Conservation (phyloP, 441 rosid genomes). For the Raphanus hybrid region DNA sequence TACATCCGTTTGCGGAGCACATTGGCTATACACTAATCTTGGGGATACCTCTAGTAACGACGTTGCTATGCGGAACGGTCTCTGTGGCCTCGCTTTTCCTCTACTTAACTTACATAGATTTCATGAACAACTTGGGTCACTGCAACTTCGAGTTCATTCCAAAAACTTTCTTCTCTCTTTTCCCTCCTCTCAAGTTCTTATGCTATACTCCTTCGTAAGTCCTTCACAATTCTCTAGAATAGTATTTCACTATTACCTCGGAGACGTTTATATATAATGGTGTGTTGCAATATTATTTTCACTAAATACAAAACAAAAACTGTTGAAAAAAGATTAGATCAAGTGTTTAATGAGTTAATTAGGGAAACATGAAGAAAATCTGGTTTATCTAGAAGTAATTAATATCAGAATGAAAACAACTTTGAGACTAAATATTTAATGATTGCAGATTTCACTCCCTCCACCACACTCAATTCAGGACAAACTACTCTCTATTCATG, state of each 20-base stretch:
- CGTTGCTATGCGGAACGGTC: conserved; percentile 33
- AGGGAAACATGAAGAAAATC: too few species aligned
- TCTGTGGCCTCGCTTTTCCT: conserved; percentile 36
- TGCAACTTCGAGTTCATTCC: conserved; percentile 76
- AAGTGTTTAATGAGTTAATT: too few species aligned
- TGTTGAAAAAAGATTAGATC: too few species aligned
- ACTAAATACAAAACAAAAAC: neutral
- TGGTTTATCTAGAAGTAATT: too few species aligned
- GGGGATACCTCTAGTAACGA: conserved; percentile 43
- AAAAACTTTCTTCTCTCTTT: conserved; percentile 45
- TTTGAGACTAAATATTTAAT: conserved; percentile 10
- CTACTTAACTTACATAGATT: conserved; percentile 58
- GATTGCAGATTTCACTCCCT: conserved; percentile 58
- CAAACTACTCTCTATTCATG: conserved; percentile 67
- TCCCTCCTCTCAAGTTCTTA: conserved; percentile 68
- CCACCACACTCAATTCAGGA: conserved; percentile 71
- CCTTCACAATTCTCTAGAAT: neutral
- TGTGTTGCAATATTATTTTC: neutral
- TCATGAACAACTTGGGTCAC: conserved; percentile 80
- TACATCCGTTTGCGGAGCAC: conserved; percentile 71
- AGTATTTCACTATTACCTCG: neutral
- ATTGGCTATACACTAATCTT: conserved; percentile 53
- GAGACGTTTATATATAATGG: neutral
- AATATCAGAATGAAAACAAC: neutral
- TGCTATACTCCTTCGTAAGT: conserved; percentile 55